A percentile compares a stretch with the other conserved stretches of the same genome.
Evolutionary conservation across 2,329 filamentous ascomycete species (phyloP).

Genomic region (Hypoxylon sp.): DNA sequence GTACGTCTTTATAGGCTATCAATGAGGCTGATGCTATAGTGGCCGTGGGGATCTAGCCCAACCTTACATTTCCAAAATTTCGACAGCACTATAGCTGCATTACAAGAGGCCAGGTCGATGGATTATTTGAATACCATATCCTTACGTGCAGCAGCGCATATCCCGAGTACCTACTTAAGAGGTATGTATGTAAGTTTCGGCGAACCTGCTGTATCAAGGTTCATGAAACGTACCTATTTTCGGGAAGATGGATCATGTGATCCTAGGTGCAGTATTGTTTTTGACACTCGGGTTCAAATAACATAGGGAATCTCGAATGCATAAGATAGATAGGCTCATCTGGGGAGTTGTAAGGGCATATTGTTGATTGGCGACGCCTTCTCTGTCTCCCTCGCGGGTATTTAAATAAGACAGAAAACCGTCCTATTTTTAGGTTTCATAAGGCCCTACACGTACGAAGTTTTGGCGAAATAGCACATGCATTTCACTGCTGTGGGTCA

Average conservation of each 20-base stretch:
- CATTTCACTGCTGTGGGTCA: conserved; percentile 14
- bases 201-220: conserved; percentile 14
- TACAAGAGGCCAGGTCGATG: neutral
- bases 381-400: conserved; percentile 10
- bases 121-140: neutral
- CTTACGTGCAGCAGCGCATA: neutral
- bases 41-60: neutral
- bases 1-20: neutral
- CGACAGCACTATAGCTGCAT: neutral
- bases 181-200: conserved; percentile 29
- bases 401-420: conserved; percentile 19
- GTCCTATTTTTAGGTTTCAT: conserved; percentile 37
- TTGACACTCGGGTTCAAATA: neutral
- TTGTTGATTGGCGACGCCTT: neutral
- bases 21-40: neutral
- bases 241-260: neutral
- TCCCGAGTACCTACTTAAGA: neutral
- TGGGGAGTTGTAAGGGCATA: neutral
- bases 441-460: neutral
- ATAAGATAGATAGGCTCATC: neutral
- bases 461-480: conserved; percentile 5
- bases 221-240: neutral
- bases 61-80: neutral
- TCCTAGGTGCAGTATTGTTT: neutral
- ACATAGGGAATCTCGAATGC: neutral